These are phyloP conservation scores for Xerocomellus amylosporus DNA, from an alignment of 768 basidiomycete species.

Conservation along the genomic window DNA sequence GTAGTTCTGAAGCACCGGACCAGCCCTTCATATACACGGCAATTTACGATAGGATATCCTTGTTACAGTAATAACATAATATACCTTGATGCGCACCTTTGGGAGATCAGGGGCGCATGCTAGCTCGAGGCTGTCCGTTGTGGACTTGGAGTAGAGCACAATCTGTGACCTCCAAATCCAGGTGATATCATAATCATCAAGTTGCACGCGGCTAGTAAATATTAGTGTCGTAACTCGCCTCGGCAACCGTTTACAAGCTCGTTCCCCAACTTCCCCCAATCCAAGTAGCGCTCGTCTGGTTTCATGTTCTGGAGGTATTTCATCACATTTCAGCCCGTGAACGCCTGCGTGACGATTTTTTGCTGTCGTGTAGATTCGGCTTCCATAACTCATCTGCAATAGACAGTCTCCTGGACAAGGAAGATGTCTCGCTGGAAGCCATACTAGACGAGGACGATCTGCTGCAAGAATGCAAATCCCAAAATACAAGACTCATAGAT, in stretches of 20 bases:
- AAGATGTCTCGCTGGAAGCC: conserved; percentile 84
- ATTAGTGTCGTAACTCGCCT: conserved; percentile 24
- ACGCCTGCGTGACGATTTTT: conserved; percentile 1
- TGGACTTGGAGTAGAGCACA: background rate
- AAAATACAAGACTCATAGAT: conserved; percentile 86
- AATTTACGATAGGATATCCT: conserved; percentile 27
- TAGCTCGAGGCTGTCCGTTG: background rate
- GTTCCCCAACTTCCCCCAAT: conserved; percentile 5
- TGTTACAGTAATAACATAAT: conserved; percentile 22
- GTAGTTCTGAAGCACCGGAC: conserved; percentile 28
- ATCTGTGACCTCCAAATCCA: conserved; percentile 25
- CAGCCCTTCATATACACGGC: conserved; percentile 17
- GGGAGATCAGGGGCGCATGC: conserved; percentile 6
- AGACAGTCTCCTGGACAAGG: conserved; percentile 87
- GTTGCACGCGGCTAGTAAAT: background rate
- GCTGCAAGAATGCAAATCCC: conserved; percentile 91
- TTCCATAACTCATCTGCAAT: conserved; percentile 87
- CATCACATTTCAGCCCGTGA: background rate
- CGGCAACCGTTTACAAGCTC: conserved; percentile 11
- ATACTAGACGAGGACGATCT: conserved; percentile 93
- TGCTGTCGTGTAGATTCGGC: conserved; percentile 61
- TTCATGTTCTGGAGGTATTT: conserved; percentile 51
- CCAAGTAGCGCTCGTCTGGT: conserved; percentile 21
- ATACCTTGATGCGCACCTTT: conserved; percentile 18
- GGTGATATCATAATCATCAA: conserved; percentile 19